Evolutionary conservation across 768 basidiomycete genomes (phyloP).

Genomic region (Amanita subjunquillea): DNA sequence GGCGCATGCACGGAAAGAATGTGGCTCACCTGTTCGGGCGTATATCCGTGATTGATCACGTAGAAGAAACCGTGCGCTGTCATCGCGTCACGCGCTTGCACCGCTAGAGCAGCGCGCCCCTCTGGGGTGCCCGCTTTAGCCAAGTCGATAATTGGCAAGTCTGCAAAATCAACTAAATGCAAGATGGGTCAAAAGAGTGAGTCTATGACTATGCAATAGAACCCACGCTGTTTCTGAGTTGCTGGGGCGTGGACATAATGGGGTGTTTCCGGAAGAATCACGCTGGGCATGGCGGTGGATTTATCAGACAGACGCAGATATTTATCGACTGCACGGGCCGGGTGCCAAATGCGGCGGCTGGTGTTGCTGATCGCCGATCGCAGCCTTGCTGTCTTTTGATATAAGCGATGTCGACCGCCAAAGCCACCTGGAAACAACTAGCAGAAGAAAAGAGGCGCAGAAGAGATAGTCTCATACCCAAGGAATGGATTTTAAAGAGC

Average conservation of each 20-base stretch:
- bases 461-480: constrained; percentile 49
- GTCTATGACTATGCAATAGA: neutral
- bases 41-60: constrained; percentile 36
- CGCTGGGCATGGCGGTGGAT: constrained; percentile 17
- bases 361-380: no score
- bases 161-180: constrained; percentile 26
- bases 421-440: constrained; percentile 37
- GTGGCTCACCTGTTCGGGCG: constrained; percentile 22
- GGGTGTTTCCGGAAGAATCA: constrained; percentile 21
- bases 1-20: neutral
- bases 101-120: constrained; percentile 25
- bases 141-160: constrained; percentile 44
- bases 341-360: no score
- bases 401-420: constrained; percentile 12
- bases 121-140: constrained; percentile 26
- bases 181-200: neutral
- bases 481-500: constrained; percentile 46
- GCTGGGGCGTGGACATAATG: constrained; percentile 20
- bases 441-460: constrained; percentile 41
- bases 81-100: constrained; percentile 36
- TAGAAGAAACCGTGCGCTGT: constrained; percentile 36
- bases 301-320: no score
- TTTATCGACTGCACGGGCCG: no score
- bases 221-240: constrained; percentile 9
- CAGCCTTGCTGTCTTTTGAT: neutral